Conservation (phyloP, 208 protist genomes). For the Acanthamoeba royreba region DNA sequence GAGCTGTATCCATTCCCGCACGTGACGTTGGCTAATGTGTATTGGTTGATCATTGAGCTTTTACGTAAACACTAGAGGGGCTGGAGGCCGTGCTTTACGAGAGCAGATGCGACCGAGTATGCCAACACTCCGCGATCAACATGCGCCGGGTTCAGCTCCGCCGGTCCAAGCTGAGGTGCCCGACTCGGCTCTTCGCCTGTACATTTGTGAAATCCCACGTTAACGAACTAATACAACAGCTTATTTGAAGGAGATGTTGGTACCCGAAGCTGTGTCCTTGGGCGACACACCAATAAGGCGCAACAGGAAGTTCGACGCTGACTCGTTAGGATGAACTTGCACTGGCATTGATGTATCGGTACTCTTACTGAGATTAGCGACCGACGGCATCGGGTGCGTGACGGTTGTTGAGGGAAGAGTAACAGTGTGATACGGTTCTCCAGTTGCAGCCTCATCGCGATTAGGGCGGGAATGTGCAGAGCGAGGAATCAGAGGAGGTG, state of each 20-base stretch:
- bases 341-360: not conserved
- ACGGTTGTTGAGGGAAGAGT: not conserved
- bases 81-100: not conserved
- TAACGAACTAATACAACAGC: too few species aligned
- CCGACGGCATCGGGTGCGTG: not conserved
- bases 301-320: not conserved
- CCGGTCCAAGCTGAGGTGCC: not conserved
- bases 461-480: not conserved
- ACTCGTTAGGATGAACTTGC: not conserved
- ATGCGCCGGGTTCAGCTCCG: not conserved
- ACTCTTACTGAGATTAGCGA: not conserved
- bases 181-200: not conserved
- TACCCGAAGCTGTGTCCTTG: not conserved
- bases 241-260: too few species aligned
- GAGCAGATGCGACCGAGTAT: not conserved
- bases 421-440: too few species aligned
- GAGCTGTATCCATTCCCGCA: too few species aligned
- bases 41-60: too few species aligned
- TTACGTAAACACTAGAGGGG: too few species aligned
- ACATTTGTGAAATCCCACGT: not conserved
- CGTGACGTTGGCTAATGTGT: too few species aligned
- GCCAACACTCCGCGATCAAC: not conserved
- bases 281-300: not conserved
- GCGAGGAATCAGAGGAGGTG: not conserved
- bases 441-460: too few species aligned